Evolutionary conservation across 352 stramenopile genomes (phyloP), one percentile per base, ranked within the genome.

Genomic region (Vaucheria bursata): DNA sequence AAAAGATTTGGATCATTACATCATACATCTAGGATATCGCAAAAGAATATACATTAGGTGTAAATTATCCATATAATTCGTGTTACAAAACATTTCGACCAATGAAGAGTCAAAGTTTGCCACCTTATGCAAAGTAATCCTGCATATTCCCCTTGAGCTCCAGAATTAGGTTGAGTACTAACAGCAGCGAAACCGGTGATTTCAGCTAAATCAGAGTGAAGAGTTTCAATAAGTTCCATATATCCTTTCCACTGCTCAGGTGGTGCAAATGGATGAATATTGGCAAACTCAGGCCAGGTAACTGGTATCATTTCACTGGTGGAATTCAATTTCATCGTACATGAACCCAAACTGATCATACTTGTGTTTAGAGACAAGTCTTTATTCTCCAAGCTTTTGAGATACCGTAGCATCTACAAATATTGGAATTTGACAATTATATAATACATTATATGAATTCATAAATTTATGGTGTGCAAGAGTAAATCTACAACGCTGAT

Each of bases 271-370:
- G 96, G 96, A 82, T 99, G 96, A 53, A 99, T 91, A 84, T 98
- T 94, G 65, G 88, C 92, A 85, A 99, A 97, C 81, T 97, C 93
- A 37, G 88, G 89, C 96, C 95, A 99, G 7, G 95, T 97, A 7
- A 99, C 88, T 0, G 96, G 95, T 45, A 96, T 91, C 86, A 99
- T 92, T 87, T 98, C 95, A 72, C 89, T 90, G 25, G 96, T 95
- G 35, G 94, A 92, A 83, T 99, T 99, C 5, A 99, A 89, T 88
- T 99, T 99, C 96, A 99, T 99, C n/a, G 96, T 99, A 84, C 96
- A 99, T 25, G 94, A 98, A 52, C 96, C 96, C 1, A 99, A 89
- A 40, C 94, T 97, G 86, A 99, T 99, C 96, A 99, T 99, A 68
- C 93, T 98, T 73, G 95, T 92, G 87, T 98, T 98, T n/a, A 99